Base-by-base conservation (phyloP, 2,329 filamentous ascomycete species). In the Sarocladiaceae sp. region DNA sequence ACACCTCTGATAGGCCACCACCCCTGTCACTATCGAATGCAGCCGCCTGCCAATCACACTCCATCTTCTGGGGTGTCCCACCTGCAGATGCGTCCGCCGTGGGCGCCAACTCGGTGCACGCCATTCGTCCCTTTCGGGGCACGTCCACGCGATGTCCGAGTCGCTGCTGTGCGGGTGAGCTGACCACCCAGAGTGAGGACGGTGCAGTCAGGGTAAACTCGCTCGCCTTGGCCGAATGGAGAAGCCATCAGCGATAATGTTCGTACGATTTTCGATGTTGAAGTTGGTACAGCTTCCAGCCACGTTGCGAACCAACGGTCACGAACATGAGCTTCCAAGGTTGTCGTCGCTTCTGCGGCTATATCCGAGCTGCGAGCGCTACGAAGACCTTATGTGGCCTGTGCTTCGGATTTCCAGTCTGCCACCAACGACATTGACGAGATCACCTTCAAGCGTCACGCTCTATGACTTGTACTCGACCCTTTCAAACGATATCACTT, bases 21-120 rank as follows among this genome's bases (percentile, higher is more conserved):
- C 23, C 40, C 40, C 23, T 26, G 40, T 44, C 40, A 44, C 40
- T 22, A 26, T 44, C 7, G 11, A 44, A 23, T 8, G 47, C 22
- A 50, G 29, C 29, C 22, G 47, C 47, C 47, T 36, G 35, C 35
- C 31, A 50, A 50, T 26, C 22, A 35, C 20, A 23, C 28, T 11
- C 25, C 15, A 17, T 26, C 26, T n/a, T n/a, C 7, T 7, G 22
- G 17, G 12, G 40, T 22, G 25, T 13, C 15, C 29, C 29, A 8
- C 8, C 26, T 35, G 31, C 35, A 35, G 25, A 17, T 53, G 50
- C 50, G 49, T n/a, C 23, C 20, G 36, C 48, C 53, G 48, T 48
- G 35, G 49, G 49, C 49, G 47, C 31, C 47, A 50, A 50, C 17
- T 23, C 47, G 23, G n/a, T 31, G 17, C 25, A 18, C 25, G 47